These are phyloP conservation scores for Scheffersomyces coipomensis DNA, from an alignment of 805 yeast species.

Conservation along the genomic window DNA sequence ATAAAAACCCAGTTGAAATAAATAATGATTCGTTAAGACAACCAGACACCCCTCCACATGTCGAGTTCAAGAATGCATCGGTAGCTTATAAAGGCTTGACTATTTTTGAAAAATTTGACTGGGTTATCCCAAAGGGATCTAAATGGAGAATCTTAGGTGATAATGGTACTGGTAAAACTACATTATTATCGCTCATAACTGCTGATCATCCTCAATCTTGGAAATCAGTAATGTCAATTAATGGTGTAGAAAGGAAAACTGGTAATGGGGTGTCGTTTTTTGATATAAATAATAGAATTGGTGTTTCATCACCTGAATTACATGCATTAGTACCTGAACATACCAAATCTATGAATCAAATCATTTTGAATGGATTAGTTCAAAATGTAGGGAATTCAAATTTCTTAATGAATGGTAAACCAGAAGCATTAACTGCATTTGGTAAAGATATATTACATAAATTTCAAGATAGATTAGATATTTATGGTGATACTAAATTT, in stretches of 20 bases:
- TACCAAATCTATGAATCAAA: constrained; percentile 48
- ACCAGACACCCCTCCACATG: constrained; percentile 11
- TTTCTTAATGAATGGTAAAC: constrained; percentile 46
- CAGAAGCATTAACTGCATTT: constrained; percentile 10
- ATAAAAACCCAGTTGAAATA: constrained; percentile 8
- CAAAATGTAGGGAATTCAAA: constrained; percentile 55
- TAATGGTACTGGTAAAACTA: constrained; percentile 93
- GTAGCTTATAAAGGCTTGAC: constrained; percentile 65
- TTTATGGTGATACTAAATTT: constrained; percentile 42
- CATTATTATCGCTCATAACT: constrained; percentile 76
- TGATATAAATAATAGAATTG: constrained; percentile 74
- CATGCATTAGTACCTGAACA: constrained; percentile 77
- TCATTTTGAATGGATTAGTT: constrained; percentile 70
- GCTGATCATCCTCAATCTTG: constrained; percentile 98
- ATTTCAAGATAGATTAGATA: constrained; percentile 30
- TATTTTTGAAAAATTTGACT: constrained; percentile 56
- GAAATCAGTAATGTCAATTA: constrained; percentile 64
- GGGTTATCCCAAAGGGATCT: constrained; percentile 70
- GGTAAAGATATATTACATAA: constrained; percentile 16
- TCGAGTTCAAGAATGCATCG: constrained; percentile 57
- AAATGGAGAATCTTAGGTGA: constrained; percentile 88
- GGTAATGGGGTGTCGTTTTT: constrained; percentile 75
- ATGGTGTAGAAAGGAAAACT: constrained; percentile 67
- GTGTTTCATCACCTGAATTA: constrained; percentile 88
- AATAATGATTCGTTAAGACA: constrained; percentile 3